These are phyloP conservation scores for Chaetomium sp. DNA, from an alignment of 2,329 filamentous ascomycete species.

Conservation along the genomic window DNA sequence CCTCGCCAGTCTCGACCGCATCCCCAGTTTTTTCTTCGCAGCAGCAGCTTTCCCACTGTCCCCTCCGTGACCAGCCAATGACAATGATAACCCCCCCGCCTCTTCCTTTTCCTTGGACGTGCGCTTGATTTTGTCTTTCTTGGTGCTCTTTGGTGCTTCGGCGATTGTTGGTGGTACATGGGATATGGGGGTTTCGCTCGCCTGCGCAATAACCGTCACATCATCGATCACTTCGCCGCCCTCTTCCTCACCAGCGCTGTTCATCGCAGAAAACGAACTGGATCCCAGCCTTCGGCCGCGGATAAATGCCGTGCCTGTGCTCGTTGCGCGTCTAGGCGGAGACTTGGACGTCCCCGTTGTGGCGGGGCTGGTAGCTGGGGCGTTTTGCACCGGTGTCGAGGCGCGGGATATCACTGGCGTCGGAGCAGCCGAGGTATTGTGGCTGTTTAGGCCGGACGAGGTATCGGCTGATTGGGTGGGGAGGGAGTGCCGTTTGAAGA, in stretches of 20 bases:
- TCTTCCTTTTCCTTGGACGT: too few relatives aligned
- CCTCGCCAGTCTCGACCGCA: slow-evolving; percentile 12
- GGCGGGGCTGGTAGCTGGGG: slow-evolving; percentile 12
- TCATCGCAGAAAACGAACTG: neutral
- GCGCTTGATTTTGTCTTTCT: too few relatives aligned
- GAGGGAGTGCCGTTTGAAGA: slow-evolving; percentile 5
- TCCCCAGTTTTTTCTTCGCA: neutral
- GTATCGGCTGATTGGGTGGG: neutral
- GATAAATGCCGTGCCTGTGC: slow-evolving; percentile 42
- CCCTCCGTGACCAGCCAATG: neutral
- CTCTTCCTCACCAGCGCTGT: too few relatives aligned
- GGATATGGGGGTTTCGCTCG: neutral
- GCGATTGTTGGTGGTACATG: neutral
- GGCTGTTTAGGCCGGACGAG: too few relatives aligned
- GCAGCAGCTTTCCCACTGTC: neutral
- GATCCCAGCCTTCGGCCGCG: slow-evolving; percentile 30
- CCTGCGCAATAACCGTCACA: neutral
- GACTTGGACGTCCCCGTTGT: slow-evolving; percentile 13
- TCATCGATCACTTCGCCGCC: neutral
- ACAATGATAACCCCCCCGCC: too few relatives aligned
- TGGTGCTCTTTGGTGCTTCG: too few relatives aligned
- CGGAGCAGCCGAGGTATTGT: too few relatives aligned
- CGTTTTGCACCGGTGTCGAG: neutral
- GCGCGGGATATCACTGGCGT: neutral
- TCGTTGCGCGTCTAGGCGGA: slow-evolving; percentile 36